Base-by-base conservation (phyloP, 768 basidiomycete genomes). In the Coprinellus micaceus region DNA sequence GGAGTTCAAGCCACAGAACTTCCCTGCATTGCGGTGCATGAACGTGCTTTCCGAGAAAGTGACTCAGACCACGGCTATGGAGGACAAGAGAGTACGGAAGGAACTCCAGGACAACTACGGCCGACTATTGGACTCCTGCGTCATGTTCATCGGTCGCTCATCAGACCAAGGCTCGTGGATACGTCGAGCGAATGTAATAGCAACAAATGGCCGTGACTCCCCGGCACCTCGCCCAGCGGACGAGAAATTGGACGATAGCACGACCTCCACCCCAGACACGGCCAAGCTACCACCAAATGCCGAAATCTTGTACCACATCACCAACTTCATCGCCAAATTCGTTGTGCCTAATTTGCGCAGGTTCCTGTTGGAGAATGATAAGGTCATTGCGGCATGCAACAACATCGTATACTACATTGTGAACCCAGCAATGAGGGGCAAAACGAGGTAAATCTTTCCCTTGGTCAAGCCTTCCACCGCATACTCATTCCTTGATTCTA, bases 81-180 rank as follows among this genome's bases (percentile, higher is more conserved):
- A 98, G 57, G 97, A 99, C 69, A 81, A 85, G 22, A 81, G 91
- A 37, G 73, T 95, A 53, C 84, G 91, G 24, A 91, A 93, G 66
- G 97, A 99, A 55, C 74, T 98, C 10, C 94, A 96, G 84, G 96
- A 98, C 60, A 86, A 82, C 4, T 97, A 89, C 64, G 81, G 83
- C 30, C 95, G 91, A 69, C 79, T 98, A 0, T 78, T 94, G 10
- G 96, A 98, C 62, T 74, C 85, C 6, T 89, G 86, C 51, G 80
- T 94, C 10, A 69, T 82, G 1, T 85, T 89, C 56, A 83, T 88
- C 11, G 88, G 88, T 3, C 81, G 88, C 25, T 84, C 84, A 3
- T 78, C 79, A 17, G 92, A 94, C 62, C 82, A 84, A 59, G 82
- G 85, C 21, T 88, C 84, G 39, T 93, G 92, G 91, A 85, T 90